Evolutionary conservation across 352 stramenopile species (phyloP).

Genomic region (Phytophthora pinifolia): DNA sequence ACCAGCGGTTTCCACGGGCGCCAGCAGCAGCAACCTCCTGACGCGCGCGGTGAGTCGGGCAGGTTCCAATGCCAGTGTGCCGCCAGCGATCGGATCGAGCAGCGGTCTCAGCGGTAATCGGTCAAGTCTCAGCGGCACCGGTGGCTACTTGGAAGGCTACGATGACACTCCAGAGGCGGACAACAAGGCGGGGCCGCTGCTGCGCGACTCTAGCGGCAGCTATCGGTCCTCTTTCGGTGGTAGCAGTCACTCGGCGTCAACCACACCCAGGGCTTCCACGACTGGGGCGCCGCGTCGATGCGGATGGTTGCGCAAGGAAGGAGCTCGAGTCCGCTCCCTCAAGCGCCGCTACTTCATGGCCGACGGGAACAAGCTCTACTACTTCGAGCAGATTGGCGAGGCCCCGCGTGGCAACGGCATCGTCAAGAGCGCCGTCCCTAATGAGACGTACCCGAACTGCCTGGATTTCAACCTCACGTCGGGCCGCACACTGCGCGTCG

Average conservation of each 20-base stretch:
- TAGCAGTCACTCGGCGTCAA: constrained; percentile 15
- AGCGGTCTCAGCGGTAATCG: constrained; percentile 9
- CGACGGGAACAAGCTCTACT: constrained; percentile 52
- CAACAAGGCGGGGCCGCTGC: constrained; percentile 13
- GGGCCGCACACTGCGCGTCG: constrained; percentile 62
- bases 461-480: constrained; percentile 64
- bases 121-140: constrained; percentile 24
- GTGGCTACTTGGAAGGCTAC: constrained; percentile 29
- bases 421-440: constrained; percentile 47
- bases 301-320: constrained; percentile 85
- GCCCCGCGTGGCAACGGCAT: constrained; percentile 54
- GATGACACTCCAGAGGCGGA: constrained; percentile 20
- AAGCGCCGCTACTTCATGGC: constrained; percentile 81
- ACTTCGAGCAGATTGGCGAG: constrained; percentile 64
- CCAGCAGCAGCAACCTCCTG: constrained; percentile 28
- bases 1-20: constrained; percentile 2
- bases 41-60: constrained; percentile 34
- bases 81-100: constrained; percentile 9
- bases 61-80: constrained; percentile 25
- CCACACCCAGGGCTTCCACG: constrained; percentile 14
- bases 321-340: constrained; percentile 63
- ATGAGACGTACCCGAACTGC: constrained; percentile 56
- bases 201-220: constrained; percentile 16
- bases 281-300: constrained; percentile 38
- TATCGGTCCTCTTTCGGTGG: constrained; percentile 12